Conservation (phyloP, 108 stramenopile species). For the Cyclostephanos invisitatus region DNA sequence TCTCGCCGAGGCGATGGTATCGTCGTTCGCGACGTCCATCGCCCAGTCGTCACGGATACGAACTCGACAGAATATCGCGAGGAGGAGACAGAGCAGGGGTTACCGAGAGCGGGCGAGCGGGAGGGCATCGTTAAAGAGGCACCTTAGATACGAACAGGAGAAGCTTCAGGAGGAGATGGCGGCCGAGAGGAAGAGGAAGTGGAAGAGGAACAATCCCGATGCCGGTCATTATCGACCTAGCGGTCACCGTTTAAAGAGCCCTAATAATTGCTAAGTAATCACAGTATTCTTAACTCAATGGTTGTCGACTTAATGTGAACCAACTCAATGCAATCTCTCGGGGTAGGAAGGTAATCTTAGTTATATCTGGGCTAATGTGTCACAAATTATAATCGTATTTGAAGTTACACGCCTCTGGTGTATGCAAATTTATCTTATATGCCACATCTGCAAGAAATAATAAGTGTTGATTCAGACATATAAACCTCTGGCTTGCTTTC, state of each 20-base stretch:
- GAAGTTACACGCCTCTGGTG: too few relatives aligned
- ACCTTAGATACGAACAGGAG: conserved; percentile 62
- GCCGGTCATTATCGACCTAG: conserved; percentile 77
- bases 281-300: background rate
- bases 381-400: background rate
- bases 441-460: background rate
- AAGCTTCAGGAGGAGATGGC: conserved; percentile 82
- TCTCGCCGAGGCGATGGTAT: conserved; percentile 44
- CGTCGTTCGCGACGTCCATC: conserved; percentile 58
- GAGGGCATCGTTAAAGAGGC: conserved; percentile 60
- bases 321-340: background rate
- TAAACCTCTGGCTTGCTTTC: background rate
- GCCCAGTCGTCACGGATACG: conserved; percentile 45
- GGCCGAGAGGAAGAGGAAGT: conserved; percentile 69
- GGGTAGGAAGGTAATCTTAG: too few relatives aligned
- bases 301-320: background rate
- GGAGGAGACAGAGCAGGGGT: conserved; percentile 52
- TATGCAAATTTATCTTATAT: background rate
- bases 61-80: conserved; percentile 57
- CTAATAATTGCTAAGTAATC: conserved; percentile 17
- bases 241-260: conserved; percentile 56
- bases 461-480: background rate
- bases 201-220: conserved; percentile 82
- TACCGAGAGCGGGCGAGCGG: conserved; percentile 54
- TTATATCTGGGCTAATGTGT: too few relatives aligned